phyloP scores from a whole-genome alignment of 805 yeast genomes.

The Nakazawaea siamensis region DNA sequence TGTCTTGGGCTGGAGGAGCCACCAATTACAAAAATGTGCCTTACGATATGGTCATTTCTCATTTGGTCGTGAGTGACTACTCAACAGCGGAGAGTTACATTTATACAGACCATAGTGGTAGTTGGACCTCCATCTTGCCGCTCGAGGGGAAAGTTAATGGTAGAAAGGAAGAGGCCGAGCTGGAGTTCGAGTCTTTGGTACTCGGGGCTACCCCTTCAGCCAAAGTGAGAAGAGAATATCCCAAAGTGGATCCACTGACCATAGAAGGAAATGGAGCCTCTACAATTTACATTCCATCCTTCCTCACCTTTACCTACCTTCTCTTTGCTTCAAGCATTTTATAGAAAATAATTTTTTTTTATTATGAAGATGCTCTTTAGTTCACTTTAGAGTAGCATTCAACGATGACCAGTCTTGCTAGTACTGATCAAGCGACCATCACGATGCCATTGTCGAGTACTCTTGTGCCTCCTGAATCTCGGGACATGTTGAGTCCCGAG shows the following conservation, averaged over 20 bases:
- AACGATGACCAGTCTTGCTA: no score
- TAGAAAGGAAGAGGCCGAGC: slow-evolving; percentile 36
- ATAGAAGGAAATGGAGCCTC: no score
- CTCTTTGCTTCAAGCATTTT: no score
- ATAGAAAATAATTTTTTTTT: no score
- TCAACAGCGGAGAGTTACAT: slow-evolving; percentile 54
- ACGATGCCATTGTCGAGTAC: no score
- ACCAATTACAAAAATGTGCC: slow-evolving; percentile 63
- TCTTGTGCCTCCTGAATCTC: no score
- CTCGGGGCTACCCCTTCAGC: background rate
- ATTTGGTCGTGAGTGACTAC: slow-evolving; percentile 57
- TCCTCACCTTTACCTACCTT: no score
- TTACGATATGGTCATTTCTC: slow-evolving; percentile 56
- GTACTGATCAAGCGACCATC: no score
- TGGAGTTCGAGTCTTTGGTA: no score
- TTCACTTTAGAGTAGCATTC: no score
- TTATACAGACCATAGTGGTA: slow-evolving; percentile 48
- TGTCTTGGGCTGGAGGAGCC: slow-evolving; percentile 76
- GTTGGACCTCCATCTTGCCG: slow-evolving; percentile 52
- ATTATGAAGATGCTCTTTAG: no score
- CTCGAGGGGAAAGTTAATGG: slow-evolving; percentile 56
- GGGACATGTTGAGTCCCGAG: slow-evolving; percentile 2
- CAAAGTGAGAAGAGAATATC: background rate
- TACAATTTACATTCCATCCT: no score
- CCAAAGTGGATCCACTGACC: background rate